These are phyloP conservation scores for Sordariomycetes sp. DNA, from an alignment of 2,329 filamentous ascomycete genomes.

Conservation along the genomic window DNA sequence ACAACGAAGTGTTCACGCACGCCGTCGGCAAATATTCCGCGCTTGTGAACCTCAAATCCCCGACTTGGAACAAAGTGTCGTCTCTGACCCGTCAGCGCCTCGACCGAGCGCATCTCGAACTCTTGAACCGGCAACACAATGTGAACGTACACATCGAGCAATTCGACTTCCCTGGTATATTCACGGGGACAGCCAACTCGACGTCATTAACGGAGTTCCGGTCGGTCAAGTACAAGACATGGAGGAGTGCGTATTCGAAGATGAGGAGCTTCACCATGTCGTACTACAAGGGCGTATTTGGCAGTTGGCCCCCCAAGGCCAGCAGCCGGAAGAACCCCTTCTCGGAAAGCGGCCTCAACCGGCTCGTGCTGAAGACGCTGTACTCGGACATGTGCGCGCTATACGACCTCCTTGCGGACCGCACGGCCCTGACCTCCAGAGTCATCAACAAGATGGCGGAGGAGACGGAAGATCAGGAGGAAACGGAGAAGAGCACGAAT, in stretches of 20 bases:
- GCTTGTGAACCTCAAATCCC: constrained; percentile 51
- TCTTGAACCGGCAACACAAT: constrained; percentile 57
- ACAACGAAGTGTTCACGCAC: constrained; percentile 86
- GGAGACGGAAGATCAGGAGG: constrained; percentile 26
- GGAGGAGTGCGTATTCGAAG: constrained; percentile 61
- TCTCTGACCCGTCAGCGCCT: constrained; percentile 62
- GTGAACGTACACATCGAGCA: constrained; percentile 64
- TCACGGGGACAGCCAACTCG: constrained; percentile 76
- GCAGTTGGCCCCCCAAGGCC: constrained; percentile 81
- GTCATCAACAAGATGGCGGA: constrained; percentile 39
- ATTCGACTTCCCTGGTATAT: constrained; percentile 85
- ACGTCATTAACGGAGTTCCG: constrained; percentile 66
- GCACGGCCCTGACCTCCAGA: constrained; percentile 63
- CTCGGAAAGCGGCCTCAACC: constrained; percentile 74
- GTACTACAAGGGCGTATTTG: constrained; percentile 48
- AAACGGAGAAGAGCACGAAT: constrained; percentile 40
- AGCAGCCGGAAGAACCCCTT: constrained; percentile 86
- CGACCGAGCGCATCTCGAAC: constrained; percentile 68
- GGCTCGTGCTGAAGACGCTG: constrained; percentile 65
- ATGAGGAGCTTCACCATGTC: constrained; percentile 62
- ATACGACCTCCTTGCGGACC: constrained; percentile 81
- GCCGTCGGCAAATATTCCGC: constrained; percentile 76
- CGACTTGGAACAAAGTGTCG: constrained; percentile 59
- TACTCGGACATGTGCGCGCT: constrained; percentile 78
- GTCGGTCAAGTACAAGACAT: constrained; percentile 68